Conservation (phyloP, 805 yeast genomes). For the Cephaloascus fragrans region DNA sequence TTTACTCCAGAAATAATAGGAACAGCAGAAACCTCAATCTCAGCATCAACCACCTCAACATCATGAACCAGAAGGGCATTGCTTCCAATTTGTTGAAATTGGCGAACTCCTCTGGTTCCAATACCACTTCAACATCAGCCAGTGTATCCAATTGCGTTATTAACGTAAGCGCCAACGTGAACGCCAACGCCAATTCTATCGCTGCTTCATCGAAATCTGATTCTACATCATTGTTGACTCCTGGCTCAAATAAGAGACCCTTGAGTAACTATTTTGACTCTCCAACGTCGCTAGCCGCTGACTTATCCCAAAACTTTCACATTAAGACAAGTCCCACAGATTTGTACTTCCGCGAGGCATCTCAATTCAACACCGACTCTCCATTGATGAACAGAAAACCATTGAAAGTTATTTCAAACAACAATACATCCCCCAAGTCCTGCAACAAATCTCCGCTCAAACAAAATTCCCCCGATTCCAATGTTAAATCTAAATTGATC, state of each 20-base stretch:
- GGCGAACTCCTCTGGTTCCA: neutral
- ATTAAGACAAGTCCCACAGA: neutral
- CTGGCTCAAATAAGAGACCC: constrained; percentile 17
- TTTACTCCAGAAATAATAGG: too few species aligned
- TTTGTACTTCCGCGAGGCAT: neutral
- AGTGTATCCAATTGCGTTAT: too few species aligned
- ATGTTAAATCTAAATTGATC: too few species aligned
- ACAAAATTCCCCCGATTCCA: neutral
- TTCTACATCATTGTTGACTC: neutral
- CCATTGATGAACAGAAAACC: neutral
- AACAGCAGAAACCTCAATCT: too few species aligned
- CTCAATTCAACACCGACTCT: neutral
- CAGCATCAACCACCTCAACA: neutral
- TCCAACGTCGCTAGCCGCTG: constrained; percentile 28
- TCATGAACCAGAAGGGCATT: neutral
- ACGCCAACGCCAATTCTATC: neutral
- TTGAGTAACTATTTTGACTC: constrained; percentile 26
- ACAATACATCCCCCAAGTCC: neutral
- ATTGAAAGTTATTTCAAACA: neutral
- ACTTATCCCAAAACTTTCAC: constrained; percentile 23
- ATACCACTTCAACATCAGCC: neutral
- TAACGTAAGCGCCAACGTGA: too few species aligned
- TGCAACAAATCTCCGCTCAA: neutral
- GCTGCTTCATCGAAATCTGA: too few species aligned
- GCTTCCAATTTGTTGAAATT: neutral